These are phyloP conservation scores for Gossypium gossypioides DNA, from an alignment of 441 rosid species.

Conservation along the genomic window DNA sequence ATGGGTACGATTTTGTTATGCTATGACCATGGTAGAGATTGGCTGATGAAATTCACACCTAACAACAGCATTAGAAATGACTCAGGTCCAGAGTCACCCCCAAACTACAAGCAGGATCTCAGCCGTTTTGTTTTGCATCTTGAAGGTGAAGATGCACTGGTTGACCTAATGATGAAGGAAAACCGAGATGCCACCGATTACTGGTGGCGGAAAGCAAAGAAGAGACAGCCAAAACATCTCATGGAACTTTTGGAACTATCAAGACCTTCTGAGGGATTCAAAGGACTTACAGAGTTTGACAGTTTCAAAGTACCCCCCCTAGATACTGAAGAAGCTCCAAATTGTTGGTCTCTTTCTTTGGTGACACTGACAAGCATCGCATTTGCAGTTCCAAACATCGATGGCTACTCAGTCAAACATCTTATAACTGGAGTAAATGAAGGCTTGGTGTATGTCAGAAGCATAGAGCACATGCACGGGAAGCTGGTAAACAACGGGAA, in stretches of 20 bases:
- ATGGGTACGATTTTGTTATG: constrained; percentile 30
- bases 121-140: constrained; percentile 61
- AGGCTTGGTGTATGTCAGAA: constrained; percentile 43
- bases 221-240: constrained; percentile 51
- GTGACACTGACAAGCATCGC: constrained; percentile 65
- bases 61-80: constrained; percentile 22
- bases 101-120: constrained; percentile 37
- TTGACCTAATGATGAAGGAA: constrained; percentile 42
- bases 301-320: constrained; percentile 36
- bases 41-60: constrained; percentile 17
- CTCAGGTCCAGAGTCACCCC: constrained; percentile 20
- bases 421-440: constrained; percentile 45
- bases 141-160: constrained; percentile 70
- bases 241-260: constrained; percentile 46
- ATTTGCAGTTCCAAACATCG: constrained; percentile 43
- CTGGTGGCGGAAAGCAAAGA: constrained; percentile 46
- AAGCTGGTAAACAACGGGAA: constrained; percentile 30
- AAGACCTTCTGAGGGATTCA: constrained; percentile 36
- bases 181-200: constrained; percentile 51
- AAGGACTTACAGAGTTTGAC: constrained; percentile 58
- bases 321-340: constrained; percentile 46
- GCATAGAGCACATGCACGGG: constrained; percentile 35
- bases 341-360: constrained; percentile 71
- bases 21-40: constrained; percentile 20
- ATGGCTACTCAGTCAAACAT: constrained; percentile 21